Percentiles rank a stretch among this genome's conserved stretches.
Conservation (phyloP, 345 rosid genomes). For the Corchorus olitorius region DNA sequence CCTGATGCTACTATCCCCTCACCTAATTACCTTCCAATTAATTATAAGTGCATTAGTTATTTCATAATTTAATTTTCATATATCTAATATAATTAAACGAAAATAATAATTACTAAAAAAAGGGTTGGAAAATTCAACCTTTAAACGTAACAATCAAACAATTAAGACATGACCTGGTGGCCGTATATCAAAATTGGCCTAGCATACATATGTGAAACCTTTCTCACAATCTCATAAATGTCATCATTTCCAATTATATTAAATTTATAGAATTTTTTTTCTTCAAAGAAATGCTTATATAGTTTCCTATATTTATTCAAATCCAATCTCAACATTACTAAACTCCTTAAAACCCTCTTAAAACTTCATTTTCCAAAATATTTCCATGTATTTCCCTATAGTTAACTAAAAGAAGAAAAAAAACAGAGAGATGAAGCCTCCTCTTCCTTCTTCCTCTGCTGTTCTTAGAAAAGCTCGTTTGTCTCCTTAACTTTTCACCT, state of each 20-base stretch:
- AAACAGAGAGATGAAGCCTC: conserved; percentile 48
- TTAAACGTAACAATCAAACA: background rate
- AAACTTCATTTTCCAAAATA: too few relatives aligned
- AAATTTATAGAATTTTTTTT: too few relatives aligned
- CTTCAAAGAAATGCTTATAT: too few relatives aligned
- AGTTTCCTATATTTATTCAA: background rate
- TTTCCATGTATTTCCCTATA: background rate
- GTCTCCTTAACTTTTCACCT: conserved; percentile 70
- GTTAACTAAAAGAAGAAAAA: too few relatives aligned
- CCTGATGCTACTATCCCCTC: background rate
- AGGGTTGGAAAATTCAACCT: background rate
- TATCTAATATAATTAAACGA: too few relatives aligned
- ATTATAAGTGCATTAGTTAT: background rate
- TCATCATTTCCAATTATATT: too few relatives aligned
- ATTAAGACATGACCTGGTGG: conserved; percentile 9
- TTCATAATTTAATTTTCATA: background rate
- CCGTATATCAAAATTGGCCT: background rate
- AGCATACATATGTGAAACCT: too few relatives aligned
- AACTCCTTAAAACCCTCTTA: background rate
- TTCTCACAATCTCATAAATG: background rate
- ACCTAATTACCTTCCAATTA: conserved; percentile 10
- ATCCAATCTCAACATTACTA: background rate
- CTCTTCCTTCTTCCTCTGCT: conserved; percentile 42
- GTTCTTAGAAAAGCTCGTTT: conserved; percentile 58
- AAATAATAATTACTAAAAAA: too few relatives aligned